A percentile compares a stretch with the other conserved stretches of the same genome.
Evolutionary conservation across 192 early-diverging fungal genomes (phyloP).

Genomic region (Backusella psychrophila): DNA sequence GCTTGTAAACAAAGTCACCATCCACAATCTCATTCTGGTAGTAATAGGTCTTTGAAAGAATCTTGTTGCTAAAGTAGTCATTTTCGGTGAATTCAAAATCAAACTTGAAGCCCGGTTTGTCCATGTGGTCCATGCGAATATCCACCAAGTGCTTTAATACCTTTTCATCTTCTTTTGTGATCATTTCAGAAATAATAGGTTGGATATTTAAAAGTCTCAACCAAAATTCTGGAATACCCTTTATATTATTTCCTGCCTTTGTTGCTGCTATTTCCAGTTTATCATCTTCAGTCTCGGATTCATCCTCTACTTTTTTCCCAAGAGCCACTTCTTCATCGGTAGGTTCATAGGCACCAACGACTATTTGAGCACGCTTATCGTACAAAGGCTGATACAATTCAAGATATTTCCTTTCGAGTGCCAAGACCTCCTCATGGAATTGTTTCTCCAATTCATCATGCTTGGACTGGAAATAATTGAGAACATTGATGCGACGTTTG

Average conservation of each 20-base stretch:
- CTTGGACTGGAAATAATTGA: slow-evolving; percentile 87
- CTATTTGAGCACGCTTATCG: slow-evolving; percentile 78
- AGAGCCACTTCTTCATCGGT: slow-evolving; percentile 77
- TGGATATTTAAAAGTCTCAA: slow-evolving; percentile 88
- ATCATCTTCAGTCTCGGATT: slow-evolving; percentile 48
- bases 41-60: slow-evolving; percentile 92
- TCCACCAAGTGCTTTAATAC: slow-evolving; percentile 87
- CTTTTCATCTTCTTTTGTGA: slow-evolving; percentile 90
- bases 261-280: slow-evolving; percentile 32
- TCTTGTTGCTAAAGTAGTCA: slow-evolving; percentile 83
- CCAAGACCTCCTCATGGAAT: slow-evolving; percentile 92
- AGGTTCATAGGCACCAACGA: slow-evolving; percentile 85
- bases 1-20: slow-evolving; percentile 88
- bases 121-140: slow-evolving; percentile 81
- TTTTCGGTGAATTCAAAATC: slow-evolving; percentile 92
- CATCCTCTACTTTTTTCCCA: slow-evolving; percentile 49
- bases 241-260: slow-evolving; percentile 36
- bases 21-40: slow-evolving; percentile 79
- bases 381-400: slow-evolving; percentile 87
- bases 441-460: slow-evolving; percentile 84
- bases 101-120: slow-evolving; percentile 91
- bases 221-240: slow-evolving; percentile 97
- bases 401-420: slow-evolving; percentile 95
- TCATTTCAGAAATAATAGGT: slow-evolving; percentile 72
- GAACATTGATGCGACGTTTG: slow-evolving; percentile 80